Evolutionary conservation across 169 alveolate species (phyloP).

Genomic region (Plasmodium blacklocki): DNA sequence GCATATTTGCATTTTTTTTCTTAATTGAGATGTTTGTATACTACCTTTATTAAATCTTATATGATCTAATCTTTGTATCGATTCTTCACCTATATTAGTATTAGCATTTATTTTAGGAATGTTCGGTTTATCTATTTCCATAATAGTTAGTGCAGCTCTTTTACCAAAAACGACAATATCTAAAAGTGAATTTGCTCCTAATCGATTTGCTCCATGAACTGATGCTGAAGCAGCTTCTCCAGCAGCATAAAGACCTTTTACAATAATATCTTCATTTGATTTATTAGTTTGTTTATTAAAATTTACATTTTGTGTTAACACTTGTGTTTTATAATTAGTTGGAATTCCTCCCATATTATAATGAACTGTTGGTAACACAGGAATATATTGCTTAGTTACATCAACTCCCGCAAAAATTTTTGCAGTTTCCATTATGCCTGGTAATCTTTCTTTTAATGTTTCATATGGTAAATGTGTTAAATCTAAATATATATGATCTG

Average conservation of each 20-base stretch:
- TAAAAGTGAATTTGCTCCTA: constrained; percentile 98
- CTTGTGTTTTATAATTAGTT: constrained; percentile 97
- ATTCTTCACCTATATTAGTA: constrained; percentile 63
- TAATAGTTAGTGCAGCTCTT: constrained; percentile 94
- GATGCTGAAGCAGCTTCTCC: constrained; percentile 99
- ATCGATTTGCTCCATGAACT: constrained; percentile 99
- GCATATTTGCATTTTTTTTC: constrained; percentile 85
- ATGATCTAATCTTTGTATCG: constrained; percentile 46
- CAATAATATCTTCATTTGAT: constrained; percentile 85
- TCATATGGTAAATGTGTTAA: constrained; percentile 95
- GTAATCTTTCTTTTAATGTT: constrained; percentile 94
- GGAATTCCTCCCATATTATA: constrained; percentile 99
- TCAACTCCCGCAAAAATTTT: constrained; percentile 97
- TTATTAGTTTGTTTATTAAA: constrained; percentile 48
- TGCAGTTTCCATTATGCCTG: constrained; percentile 98
- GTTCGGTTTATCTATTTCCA: constrained; percentile 90
- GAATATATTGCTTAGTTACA: constrained; percentile 96
- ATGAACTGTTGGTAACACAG: constrained; percentile 99
- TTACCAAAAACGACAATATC: constrained; percentile 98
- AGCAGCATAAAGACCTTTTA: constrained; percentile 95
- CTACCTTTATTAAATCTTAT: constrained; percentile 75
- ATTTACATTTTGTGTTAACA: constrained; percentile 78
- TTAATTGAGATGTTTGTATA: constrained; percentile 77
- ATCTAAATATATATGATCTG: constrained; percentile 95
- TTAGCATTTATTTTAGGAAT: constrained; percentile 58